Percentiles rank a stretch among this genome's conserved stretches.
These are phyloP conservation scores for Lentinus polychrous DNA, from an alignment of 1,284 basidiomycete species.

Conservation along the genomic window DNA sequence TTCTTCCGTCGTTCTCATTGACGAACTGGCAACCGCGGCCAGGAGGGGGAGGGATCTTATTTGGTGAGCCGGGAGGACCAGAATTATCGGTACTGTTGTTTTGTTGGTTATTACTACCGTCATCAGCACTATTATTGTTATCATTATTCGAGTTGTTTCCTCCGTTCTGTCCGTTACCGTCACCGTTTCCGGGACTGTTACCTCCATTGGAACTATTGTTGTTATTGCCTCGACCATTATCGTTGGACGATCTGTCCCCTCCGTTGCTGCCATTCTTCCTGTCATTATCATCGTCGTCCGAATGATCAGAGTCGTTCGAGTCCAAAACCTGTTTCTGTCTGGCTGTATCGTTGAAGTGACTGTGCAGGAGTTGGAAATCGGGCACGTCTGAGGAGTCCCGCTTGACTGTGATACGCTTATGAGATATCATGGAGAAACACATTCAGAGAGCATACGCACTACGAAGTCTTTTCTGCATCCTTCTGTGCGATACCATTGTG, in stretches of 20 bases:
- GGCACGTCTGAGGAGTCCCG: not conserved
- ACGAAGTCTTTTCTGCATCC: not conserved
- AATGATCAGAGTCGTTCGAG: not conserved
- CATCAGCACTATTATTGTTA: not conserved
- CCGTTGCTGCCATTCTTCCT: not conserved
- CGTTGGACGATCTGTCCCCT: not conserved
- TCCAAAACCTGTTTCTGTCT: conserved; percentile 2
- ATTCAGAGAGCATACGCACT: not conserved
- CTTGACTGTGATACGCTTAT: not conserved
- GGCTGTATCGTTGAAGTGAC: not conserved
- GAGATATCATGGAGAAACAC: not conserved
- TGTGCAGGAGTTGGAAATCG: not conserved
- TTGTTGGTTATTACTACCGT: not conserved
- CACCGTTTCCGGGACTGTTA: not conserved
- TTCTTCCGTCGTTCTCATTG: conserved; percentile 16
- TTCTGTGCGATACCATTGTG: conserved; percentile 2
- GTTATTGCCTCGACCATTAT: conserved; percentile 1
- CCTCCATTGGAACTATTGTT: not conserved
- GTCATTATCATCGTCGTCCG: not conserved
- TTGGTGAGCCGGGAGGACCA: no score
- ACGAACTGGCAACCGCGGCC: conserved; percentile 7
- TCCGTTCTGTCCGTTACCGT: not conserved
- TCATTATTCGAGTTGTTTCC: conserved; percentile 3
- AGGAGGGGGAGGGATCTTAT: not conserved
- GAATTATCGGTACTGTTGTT: no score